phyloP scores from a whole-genome alignment of 2,329 filamentous ascomycete genomes.

The Sclerotinia nivalis region DNA sequence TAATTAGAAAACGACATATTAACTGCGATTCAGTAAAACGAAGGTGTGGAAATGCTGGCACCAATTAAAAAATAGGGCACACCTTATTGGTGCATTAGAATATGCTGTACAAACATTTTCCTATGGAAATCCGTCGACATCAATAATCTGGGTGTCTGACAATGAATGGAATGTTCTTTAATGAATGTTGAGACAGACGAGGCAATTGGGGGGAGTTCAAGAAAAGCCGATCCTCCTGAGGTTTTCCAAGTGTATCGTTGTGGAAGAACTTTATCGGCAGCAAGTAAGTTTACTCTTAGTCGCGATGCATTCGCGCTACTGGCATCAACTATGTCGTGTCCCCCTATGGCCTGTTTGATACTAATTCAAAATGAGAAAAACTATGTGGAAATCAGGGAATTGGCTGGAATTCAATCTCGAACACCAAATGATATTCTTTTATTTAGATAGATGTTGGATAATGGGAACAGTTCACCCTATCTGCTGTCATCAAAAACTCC shows the following conservation, averaged over 20 bases:
- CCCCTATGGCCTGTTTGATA: background rate
- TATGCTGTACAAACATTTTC: background rate
- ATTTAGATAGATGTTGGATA: background rate
- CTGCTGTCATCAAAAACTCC: slow-evolving; percentile 1
- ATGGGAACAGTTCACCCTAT: background rate
- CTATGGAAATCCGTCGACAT: background rate
- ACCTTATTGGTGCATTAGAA: background rate
- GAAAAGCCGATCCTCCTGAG: background rate
- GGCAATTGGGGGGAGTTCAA: background rate
- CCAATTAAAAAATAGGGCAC: background rate
- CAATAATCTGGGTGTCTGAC: background rate
- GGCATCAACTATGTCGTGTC: background rate
- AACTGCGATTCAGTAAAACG: background rate
- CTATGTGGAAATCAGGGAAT: background rate
- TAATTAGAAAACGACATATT: background rate
- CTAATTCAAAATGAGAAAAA: background rate
- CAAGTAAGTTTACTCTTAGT: background rate
- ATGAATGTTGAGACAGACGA: background rate
- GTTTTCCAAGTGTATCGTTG: background rate
- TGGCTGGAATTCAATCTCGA: background rate
- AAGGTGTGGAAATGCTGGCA: slow-evolving; percentile 1
- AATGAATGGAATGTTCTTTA: background rate
- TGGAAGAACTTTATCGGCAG: background rate
- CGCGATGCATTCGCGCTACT: background rate
- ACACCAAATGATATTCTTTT: background rate